phyloP scores from a whole-genome alignment of 2,329 filamentous ascomycete species.

The Periconia sp. region DNA sequence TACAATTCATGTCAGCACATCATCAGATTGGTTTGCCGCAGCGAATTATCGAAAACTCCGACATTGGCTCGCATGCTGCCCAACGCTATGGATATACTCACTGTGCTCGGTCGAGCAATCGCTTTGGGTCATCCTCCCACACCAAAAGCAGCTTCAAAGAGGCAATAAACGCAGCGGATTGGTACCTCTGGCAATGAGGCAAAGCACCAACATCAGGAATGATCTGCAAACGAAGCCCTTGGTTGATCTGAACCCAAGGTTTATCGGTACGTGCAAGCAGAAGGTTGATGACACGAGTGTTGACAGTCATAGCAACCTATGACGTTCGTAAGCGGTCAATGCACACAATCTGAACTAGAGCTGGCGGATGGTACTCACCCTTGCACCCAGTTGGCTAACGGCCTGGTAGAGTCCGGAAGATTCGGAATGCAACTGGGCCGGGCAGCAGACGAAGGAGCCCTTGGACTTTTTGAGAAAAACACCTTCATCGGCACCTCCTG shows the following conservation, averaged over 20 bases:
- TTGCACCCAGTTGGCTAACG: constrained; percentile 55
- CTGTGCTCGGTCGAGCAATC: constrained; percentile 69
- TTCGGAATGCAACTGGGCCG: constrained; percentile 49
- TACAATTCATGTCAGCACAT: too few relatives aligned
- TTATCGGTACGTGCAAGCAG: constrained; percentile 55
- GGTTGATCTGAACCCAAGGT: constrained; percentile 60
- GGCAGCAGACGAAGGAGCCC: constrained; percentile 55
- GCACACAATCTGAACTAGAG: not conserved
- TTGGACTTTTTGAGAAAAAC: constrained; percentile 57
- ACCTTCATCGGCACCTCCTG: constrained; percentile 53
- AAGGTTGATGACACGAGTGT: constrained; percentile 64
- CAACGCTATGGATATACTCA: too few relatives aligned
- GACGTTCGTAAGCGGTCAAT: not conserved
- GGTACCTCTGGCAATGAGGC: constrained; percentile 68
- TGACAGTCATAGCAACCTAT: constrained; percentile 68
- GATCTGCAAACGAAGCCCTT: constrained; percentile 64
- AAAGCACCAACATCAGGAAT: constrained; percentile 60
- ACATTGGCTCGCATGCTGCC: too few relatives aligned
- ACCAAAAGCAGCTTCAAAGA: constrained; percentile 71
- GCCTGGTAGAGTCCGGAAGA: constrained; percentile 54
- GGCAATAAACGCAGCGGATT: constrained; percentile 78
- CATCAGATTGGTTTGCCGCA: too few relatives aligned
- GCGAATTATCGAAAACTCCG: too few relatives aligned
- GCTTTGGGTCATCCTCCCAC: constrained; percentile 78
- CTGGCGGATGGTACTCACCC: constrained; percentile 43